Evolutionary conservation across 345 rosid genomes (phyloP).

Genomic region (Limnanthes douglasii): DNA sequence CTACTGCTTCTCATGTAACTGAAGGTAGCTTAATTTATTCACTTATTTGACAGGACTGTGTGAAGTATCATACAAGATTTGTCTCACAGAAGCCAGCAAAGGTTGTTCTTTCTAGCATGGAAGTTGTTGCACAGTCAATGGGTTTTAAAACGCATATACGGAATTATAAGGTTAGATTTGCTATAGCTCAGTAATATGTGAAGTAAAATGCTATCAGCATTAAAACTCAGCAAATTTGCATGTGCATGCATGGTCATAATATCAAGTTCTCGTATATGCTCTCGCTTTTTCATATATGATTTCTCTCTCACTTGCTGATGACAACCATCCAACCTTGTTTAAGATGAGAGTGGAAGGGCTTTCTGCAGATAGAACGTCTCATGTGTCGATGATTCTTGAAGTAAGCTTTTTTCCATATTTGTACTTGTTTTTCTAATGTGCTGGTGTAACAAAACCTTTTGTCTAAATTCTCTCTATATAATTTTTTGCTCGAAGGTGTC

Average conservation of each 20-base stretch:
- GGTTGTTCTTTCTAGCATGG: slow-evolving; percentile 87
- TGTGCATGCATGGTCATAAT: no score
- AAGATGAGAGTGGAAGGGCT: slow-evolving; percentile 99
- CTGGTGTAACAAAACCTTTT: slow-evolving; percentile 1
- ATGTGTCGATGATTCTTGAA: slow-evolving; percentile 70
- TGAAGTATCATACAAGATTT: slow-evolving; percentile 78
- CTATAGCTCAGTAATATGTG: no score
- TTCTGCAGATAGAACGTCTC: slow-evolving; percentile 46
- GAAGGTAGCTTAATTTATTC: no score
- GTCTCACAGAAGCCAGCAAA: slow-evolving; percentile 76
- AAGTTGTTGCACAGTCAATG: slow-evolving; percentile 97
- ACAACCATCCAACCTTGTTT: no score
- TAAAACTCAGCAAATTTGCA: no score
- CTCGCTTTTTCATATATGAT: no score
- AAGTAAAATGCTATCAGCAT: no score
- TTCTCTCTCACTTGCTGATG: no score
- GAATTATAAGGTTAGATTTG: slow-evolving; percentile 92
- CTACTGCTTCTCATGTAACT: no score
- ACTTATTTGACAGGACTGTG: slow-evolving; percentile 40
- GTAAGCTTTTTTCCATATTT: slow-evolving; percentile 15
- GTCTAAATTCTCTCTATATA: neutral
- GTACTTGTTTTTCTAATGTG: slow-evolving; percentile 1
- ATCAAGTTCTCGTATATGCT: no score
- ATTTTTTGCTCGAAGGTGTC: slow-evolving; percentile 33
- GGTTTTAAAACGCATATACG: slow-evolving; percentile 95